Evolutionary conservation across 2,329 filamentous ascomycete species (phyloP).

Genomic region (Clarireedia sp.): DNA sequence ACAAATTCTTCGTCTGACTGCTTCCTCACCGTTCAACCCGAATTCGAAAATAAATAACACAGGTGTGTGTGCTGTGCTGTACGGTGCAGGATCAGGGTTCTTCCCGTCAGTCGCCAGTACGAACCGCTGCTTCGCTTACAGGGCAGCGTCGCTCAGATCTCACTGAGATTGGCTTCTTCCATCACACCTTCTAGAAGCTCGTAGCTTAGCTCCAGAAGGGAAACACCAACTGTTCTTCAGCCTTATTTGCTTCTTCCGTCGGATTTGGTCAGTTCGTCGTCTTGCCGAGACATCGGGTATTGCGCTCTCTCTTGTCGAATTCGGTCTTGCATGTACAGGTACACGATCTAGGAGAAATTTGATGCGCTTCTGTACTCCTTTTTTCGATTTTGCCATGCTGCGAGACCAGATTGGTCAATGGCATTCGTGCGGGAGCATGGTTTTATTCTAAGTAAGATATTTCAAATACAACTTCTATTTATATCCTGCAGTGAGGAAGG

Average conservation of each 20-base stretch:
- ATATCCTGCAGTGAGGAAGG: neutral
- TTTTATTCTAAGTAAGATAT: neutral
- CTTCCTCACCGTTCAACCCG: too few species aligned
- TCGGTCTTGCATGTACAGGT: neutral
- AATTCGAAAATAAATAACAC: too few species aligned
- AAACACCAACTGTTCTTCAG: slow-evolving; percentile 8
- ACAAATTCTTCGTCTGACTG: too few species aligned
- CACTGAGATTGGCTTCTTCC: slow-evolving; percentile 20
- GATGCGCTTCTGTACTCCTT: neutral
- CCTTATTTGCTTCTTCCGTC: neutral
- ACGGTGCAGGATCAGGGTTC: neutral
- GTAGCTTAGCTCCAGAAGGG: neutral
- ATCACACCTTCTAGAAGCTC: slow-evolving; percentile 17
- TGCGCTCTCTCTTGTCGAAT: neutral
- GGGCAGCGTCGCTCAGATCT: neutral
- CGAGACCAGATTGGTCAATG: neutral
- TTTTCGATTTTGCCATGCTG: neutral
- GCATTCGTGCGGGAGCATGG: neutral
- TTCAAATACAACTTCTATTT: neutral
- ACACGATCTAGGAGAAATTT: neutral
- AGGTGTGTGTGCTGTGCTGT: too few species aligned
- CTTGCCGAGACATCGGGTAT: too few species aligned
- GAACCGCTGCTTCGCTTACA: neutral
- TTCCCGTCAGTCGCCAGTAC: neutral
- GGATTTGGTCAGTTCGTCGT: too few species aligned